Evolutionary conservation across 2,329 filamentous ascomycete genomes (phyloP).

Genomic region (Diaporthe sp.): DNA sequence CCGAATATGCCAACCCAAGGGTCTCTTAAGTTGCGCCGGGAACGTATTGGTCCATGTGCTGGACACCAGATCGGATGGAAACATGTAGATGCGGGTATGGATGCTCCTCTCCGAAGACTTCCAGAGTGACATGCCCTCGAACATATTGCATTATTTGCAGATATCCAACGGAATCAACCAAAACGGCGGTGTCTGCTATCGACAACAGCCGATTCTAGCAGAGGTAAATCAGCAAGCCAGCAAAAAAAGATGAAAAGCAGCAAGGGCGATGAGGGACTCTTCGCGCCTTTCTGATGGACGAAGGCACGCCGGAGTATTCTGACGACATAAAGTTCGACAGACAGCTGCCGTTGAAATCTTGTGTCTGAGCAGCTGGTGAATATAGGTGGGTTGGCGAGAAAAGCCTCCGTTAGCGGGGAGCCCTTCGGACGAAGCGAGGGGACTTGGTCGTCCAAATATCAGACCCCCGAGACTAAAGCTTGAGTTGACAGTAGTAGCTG

Average conservation of each 20-base stretch:
- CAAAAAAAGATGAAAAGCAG: background rate
- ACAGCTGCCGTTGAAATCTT: background rate
- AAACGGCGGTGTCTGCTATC: background rate
- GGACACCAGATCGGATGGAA: background rate
- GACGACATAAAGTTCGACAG: background rate
- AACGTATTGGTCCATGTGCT: background rate
- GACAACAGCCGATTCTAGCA: background rate
- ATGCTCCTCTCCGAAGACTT: background rate
- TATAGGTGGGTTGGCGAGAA: background rate
- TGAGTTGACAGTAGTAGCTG: constrained; percentile 22
- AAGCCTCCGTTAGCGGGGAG: background rate
- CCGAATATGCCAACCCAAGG: background rate
- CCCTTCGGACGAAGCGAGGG: constrained; percentile 16
- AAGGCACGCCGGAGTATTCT: constrained; percentile 4
- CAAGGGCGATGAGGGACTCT: background rate
- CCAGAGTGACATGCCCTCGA: background rate
- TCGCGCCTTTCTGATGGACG: background rate
- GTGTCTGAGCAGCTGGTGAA: background rate
- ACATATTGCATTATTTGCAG: background rate
- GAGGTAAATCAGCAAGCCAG: background rate
- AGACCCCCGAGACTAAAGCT: background rate
- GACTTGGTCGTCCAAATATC: constrained; percentile 12
- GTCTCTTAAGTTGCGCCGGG: background rate
- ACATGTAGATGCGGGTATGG: background rate
- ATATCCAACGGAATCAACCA: background rate